Percentiles rank a stretch among this genome's conserved stretches.
phyloP scores from a whole-genome alignment of 352 stramenopile species.

The Globisporangium splendens region DNA sequence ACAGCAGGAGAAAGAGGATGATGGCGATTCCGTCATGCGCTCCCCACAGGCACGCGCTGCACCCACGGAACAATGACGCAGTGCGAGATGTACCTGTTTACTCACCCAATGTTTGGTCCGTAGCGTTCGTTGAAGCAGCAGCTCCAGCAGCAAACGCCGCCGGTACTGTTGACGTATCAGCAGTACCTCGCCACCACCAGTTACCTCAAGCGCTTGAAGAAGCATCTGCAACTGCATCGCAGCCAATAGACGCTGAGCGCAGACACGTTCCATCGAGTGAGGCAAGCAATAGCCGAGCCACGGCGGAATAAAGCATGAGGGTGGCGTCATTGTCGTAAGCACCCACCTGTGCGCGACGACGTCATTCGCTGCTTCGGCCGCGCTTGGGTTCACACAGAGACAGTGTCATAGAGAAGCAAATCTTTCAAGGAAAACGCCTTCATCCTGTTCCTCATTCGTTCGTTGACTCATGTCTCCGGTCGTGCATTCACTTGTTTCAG shows the following conservation, averaged over 20 bases:
- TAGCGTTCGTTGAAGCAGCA: constrained; percentile 7
- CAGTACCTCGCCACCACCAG: constrained; percentile 55
- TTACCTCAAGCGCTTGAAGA: constrained; percentile 39
- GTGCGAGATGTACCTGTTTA: too few species aligned
- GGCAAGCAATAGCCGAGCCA: too few species aligned
- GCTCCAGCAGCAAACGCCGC: too few species aligned
- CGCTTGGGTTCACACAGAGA: not conserved
- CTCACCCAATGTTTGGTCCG: not conserved
- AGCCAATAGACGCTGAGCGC: not conserved
- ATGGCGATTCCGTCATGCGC: not conserved
- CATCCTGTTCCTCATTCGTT: too few species aligned
- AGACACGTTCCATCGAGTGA: too few species aligned
- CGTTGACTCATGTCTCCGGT: not conserved
- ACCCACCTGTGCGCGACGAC: not conserved
- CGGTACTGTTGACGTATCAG: constrained; percentile 28
- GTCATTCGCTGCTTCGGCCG: not conserved
- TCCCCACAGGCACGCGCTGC: not conserved
- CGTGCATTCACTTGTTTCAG: not conserved
- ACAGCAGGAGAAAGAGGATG: too few species aligned
- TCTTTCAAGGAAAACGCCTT: too few species aligned
- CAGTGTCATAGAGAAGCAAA: not conserved
- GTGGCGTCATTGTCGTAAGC: not conserved
- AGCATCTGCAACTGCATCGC: constrained; percentile 13
- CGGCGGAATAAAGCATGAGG: too few species aligned
- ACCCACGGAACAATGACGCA: too few species aligned